Evolutionary conservation across 805 yeast genomes (phyloP), one percentile per base, ranked within the genome.

Genomic region (Teunomyces barrocoloradensis): DNA sequence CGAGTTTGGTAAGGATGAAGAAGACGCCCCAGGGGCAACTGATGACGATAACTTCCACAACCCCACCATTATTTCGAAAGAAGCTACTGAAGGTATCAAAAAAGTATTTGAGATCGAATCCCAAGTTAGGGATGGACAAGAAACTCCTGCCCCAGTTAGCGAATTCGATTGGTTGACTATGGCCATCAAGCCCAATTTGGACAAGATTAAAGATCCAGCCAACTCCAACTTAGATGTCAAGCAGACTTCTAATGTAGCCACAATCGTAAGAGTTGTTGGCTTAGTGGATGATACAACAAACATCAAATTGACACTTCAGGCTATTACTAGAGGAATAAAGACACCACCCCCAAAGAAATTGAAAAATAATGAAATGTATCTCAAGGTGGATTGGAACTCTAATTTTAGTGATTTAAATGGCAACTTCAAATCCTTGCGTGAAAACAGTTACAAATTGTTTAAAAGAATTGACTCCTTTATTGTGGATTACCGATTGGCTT

Each of bases 231-330:
- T 48, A 17, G 51, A 49, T 15, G 47, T 45, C 0, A 32, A 37
- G 12, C 44, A 46, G 12, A n/a, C 12, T 45, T 25, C 38, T 20
- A 50, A 58, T n/a, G 66, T 66, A 0, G 70, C 67, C 29, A 75
- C 82, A 2, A 58, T 79, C 3, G 77, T 74, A 28, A 64, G 78
- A 45, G 68, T 82, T 2, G 72, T 74, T 3, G 82, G 79, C 2
- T 57, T 80, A 12, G 59, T 68, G 17, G 78, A 73, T 45, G 78
- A 71, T 43, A 62, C 68, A n/a, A 68, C 70, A 35, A 65, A 65
- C 43, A 64, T 80, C 39, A 67, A 73, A 17, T 46, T 82, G 18
- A 74, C 80, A 0, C 66, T 81, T 42, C 79, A 74, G 53, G 84
- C 84, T 1, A 48, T 80, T 3, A 55, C 73, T 0, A 65, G 86